Base-by-base conservation (phyloP, 2,329 filamentous ascomycete species). In the Trichoderma atrobrunneum region DNA sequence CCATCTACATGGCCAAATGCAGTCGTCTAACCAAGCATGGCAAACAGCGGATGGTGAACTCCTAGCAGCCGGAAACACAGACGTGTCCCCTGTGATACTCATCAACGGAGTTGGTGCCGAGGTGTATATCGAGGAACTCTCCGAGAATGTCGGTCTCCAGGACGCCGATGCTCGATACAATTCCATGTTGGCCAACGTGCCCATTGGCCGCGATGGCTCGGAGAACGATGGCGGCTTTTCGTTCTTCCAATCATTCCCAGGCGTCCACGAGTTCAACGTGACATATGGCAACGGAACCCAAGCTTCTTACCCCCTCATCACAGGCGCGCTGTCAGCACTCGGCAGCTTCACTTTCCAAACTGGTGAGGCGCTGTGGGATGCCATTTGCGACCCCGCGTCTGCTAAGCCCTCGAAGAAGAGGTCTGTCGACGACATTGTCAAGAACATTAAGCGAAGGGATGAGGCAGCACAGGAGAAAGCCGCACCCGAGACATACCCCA, bases 101-200 rank as follows among this genome's bases (percentile, higher is more conserved):
- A 76, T 77, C 65, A 70, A 76, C 24, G 75, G 72, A 39, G 72
- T 75, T 21, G 71, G 74, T 5, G 72, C 67, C 1, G 21, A 54
- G 6, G 64, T 73, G 7, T 75, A 67, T 43, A 51, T 76, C 1
- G 72, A 76, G 34, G 14, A 63, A 8, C 68, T 63, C 30, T 43
- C 43, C 28, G 48, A 48, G 7, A 30, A 5, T 14, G 10, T 18
- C 3, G 43, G 43, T 14, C 28, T 57, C 3, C 76, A 77, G 43
- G 76, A 77, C 43, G 74, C 75, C 2, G 76, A 78, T 51, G 71
- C 74, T 12, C 73, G 73, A 56, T 70, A 70, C n/a, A 70, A 70
- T 5, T 5, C 2, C 21, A 28, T 70, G 21, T 11, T 63, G 26
- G 30, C 39, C 21, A 70, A 70, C 24, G 67, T 70, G 16, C 67